These are phyloP conservation scores for Mucor sp. DNA, from an alignment of 371 early-diverging fungal genomes.

Conservation along the genomic window DNA sequence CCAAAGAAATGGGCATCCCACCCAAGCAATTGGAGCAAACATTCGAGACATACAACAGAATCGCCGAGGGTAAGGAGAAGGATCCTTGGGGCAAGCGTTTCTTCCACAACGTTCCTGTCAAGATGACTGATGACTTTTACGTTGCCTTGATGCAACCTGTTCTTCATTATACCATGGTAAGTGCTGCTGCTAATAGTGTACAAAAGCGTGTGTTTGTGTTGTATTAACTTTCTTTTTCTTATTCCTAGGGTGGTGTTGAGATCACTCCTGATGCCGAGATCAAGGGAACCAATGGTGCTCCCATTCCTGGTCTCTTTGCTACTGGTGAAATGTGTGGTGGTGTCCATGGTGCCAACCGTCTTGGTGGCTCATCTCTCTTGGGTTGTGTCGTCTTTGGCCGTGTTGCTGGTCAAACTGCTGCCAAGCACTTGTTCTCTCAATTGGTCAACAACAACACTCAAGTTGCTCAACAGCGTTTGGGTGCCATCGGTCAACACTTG, in stretches of 20 bases:
- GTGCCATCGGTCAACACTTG: constrained; percentile 72
- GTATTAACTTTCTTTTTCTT: neutral
- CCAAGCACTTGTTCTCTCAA: constrained; percentile 64
- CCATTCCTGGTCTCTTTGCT: constrained; percentile 88
- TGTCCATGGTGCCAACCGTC: constrained; percentile 59
- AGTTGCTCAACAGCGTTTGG: constrained; percentile 71
- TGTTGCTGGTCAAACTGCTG: constrained; percentile 83
- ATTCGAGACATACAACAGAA: constrained; percentile 80
- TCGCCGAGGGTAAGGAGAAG: constrained; percentile 70
- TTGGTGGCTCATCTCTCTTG: constrained; percentile 61
- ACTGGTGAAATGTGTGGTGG: constrained; percentile 88
- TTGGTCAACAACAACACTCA: constrained; percentile 43
- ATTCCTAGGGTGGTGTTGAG: constrained; percentile 83
- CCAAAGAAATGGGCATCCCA: constrained; percentile 81
- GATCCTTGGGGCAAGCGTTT: constrained; percentile 93
- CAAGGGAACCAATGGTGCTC: constrained; percentile 53
- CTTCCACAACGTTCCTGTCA: constrained; percentile 81
- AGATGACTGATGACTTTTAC: constrained; percentile 74
- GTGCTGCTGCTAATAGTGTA: too few species aligned
- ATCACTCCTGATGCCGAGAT: constrained; percentile 83
- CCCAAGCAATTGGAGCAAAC: constrained; percentile 71
- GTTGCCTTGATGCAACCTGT: constrained; percentile 91
- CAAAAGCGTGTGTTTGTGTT: constrained; percentile 8
- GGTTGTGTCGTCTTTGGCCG: constrained; percentile 98
- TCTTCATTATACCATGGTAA: constrained; percentile 94